These are phyloP conservation scores for Spiraea crenata DNA, from an alignment of 331 rosid genomes.

Conservation along the genomic window DNA sequence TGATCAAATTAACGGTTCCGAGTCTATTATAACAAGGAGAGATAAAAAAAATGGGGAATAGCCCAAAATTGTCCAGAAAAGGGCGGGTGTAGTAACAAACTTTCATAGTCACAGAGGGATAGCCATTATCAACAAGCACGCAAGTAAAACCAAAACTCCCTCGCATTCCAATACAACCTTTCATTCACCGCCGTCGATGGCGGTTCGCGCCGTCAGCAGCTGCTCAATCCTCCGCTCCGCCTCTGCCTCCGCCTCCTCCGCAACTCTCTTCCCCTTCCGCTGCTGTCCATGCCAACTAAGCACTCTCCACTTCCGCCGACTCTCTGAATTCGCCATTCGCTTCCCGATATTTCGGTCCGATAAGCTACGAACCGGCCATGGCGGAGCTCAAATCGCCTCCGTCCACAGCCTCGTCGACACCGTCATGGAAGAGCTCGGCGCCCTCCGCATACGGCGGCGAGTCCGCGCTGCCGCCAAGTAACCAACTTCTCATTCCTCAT, in stretches of 20 bases:
- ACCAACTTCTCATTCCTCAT: background rate
- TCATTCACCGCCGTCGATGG: conserved; percentile 35
- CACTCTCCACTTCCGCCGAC: conserved; percentile 22
- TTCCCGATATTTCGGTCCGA: conserved; percentile 21
- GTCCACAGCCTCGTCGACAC: conserved; percentile 53
- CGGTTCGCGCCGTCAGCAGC: conserved; percentile 63
- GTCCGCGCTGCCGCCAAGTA: conserved; percentile 58
- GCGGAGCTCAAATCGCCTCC: conserved; percentile 39
- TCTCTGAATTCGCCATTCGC: conserved; percentile 23
- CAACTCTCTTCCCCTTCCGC: conserved; percentile 50
- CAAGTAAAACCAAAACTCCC: background rate
- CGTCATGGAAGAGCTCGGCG: conserved; percentile 66
- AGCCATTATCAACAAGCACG: conserved; percentile 1
- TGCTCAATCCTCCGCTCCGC: conserved; percentile 55
- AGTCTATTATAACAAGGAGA: no score
- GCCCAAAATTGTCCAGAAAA: no score
- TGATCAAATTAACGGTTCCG: no score
- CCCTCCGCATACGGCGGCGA: conserved; percentile 42
- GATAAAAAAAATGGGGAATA: no score
- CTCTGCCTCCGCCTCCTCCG: conserved; percentile 49
- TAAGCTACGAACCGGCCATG: conserved; percentile 28
- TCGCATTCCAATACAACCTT: background rate
- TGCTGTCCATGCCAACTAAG: conserved; percentile 36
- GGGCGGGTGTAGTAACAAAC: background rate
- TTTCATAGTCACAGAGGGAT: background rate